Evolutionary conservation across 345 rosid species (phyloP).

Genomic region (Adansonia digitata): DNA sequence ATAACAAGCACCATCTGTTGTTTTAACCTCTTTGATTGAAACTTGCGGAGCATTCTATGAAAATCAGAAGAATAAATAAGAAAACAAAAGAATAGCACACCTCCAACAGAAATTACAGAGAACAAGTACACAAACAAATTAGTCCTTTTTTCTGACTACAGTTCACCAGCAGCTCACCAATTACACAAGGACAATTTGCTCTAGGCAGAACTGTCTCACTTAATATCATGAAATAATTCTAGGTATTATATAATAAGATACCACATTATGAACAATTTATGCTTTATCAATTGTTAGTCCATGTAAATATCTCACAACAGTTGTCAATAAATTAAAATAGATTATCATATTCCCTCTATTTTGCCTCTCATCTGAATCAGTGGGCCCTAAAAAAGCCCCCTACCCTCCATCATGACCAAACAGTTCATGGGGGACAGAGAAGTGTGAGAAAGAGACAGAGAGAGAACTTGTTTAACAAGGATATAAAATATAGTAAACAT

Average conservation of each 20-base stretch:
- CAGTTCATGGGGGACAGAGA: neutral
- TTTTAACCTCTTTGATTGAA: constrained; percentile 46
- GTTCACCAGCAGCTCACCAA: constrained; percentile 44
- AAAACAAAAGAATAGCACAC: neutral
- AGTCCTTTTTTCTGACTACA: neutral
- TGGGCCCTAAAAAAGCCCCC: neutral
- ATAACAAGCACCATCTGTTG: constrained; percentile 57
- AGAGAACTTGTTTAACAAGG: neutral
- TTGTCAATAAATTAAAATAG: neutral
- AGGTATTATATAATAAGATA: neutral
- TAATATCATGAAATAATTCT: neutral
- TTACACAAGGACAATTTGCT: neutral
- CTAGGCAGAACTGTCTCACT: neutral
- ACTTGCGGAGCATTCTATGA: constrained; percentile 60
- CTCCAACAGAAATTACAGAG: neutral
- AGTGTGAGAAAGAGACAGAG: neutral
- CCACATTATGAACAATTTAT: neutral
- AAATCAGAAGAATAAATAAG: neutral
- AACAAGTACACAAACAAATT: neutral
- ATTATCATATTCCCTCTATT: neutral
- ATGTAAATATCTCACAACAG: neutral
- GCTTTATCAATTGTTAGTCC: neutral
- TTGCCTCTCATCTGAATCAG: constrained; percentile 1
- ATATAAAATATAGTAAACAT: neutral
- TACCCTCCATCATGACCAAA: neutral